These are phyloP conservation scores for Iris pallida DNA, from an alignment of 116 monocot genomes.

Conservation along the genomic window DNA sequence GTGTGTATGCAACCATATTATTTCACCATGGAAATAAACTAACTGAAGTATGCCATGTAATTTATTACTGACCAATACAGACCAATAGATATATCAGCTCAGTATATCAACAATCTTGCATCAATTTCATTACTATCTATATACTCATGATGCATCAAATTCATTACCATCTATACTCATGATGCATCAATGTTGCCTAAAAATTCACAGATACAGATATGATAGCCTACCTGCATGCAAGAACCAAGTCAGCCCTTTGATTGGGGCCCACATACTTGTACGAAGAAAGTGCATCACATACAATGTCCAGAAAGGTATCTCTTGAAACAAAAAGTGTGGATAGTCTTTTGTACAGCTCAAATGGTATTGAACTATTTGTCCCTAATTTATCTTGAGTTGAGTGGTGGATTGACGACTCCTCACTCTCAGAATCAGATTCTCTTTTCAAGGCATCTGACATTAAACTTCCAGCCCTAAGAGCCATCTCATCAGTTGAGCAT, in stretches of 20 bases:
- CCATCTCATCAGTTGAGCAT: constrained; percentile 7
- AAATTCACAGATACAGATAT: background rate
- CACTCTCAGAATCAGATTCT: constrained; percentile 7
- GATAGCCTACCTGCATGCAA: constrained; percentile 81
- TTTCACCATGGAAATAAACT: background rate
- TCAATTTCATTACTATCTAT: background rate
- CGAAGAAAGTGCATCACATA: constrained; percentile 69
- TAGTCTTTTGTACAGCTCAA: constrained; percentile 82
- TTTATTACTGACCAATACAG: background rate
- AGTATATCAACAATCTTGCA: background rate
- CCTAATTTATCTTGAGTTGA: constrained; percentile 14
- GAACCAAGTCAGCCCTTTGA: constrained; percentile 74
- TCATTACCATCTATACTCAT: no score
- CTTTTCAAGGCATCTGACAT: constrained; percentile 12
- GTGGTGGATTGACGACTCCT: background rate
- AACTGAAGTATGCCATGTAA: background rate
- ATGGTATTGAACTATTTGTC: constrained; percentile 32
- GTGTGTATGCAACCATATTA: background rate
- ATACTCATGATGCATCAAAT: background rate
- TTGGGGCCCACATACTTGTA: constrained; percentile 95
- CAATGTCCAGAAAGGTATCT: constrained; percentile 59
- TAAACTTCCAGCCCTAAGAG: background rate
- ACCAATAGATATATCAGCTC: background rate
- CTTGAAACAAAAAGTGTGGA: constrained; percentile 68
- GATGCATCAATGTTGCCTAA: background rate